Evolutionary conservation across 75 land plant genomes (phyloP).

Genomic region (Cupressus sempervirens): DNA sequence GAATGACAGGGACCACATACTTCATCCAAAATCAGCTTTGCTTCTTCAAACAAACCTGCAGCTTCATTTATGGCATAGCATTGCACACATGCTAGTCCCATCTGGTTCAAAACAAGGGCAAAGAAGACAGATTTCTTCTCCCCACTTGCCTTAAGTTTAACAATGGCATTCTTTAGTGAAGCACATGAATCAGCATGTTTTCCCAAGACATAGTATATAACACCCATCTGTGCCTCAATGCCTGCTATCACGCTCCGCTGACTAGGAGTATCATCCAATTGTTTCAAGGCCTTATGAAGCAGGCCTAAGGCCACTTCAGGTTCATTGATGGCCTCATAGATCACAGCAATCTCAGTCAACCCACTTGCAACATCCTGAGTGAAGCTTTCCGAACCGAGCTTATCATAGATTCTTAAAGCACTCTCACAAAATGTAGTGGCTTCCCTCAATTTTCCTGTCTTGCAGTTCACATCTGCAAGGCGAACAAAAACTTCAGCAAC

Average conservation of each 20-base stretch:
- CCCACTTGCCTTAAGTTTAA: constrained; percentile 54
- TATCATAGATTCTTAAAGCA: constrained; percentile 64
- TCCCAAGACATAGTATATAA: constrained; percentile 61
- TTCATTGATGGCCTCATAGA: constrained; percentile 60
- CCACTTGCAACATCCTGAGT: constrained; percentile 64
- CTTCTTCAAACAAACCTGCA: constrained; percentile 67
- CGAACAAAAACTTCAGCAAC: constrained; percentile 69
- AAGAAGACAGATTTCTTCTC: constrained; percentile 61
- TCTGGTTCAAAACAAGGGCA: constrained; percentile 77
- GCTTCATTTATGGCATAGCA: constrained; percentile 70
- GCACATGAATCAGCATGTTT: constrained; percentile 45
- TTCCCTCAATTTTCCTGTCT: constrained; percentile 67
- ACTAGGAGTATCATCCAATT: constrained; percentile 48
- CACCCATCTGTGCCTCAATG: constrained; percentile 88
- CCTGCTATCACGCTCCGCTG: constrained; percentile 62
- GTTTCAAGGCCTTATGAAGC: constrained; percentile 39
- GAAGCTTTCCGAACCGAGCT: constrained; percentile 40
- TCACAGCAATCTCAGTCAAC: constrained; percentile 53
- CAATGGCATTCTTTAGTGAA: constrained; percentile 56
- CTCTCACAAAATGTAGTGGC: constrained; percentile 68
- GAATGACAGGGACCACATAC: constrained; percentile 67
- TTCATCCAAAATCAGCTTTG: constrained; percentile 55
- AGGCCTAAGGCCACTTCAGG: constrained; percentile 56
- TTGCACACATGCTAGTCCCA: constrained; percentile 80
- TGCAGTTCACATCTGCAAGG: constrained; percentile 69